Evolutionary conservation across 768 basidiomycete species (phyloP).

Genomic region (Sistotremastrum suecicum): DNA sequence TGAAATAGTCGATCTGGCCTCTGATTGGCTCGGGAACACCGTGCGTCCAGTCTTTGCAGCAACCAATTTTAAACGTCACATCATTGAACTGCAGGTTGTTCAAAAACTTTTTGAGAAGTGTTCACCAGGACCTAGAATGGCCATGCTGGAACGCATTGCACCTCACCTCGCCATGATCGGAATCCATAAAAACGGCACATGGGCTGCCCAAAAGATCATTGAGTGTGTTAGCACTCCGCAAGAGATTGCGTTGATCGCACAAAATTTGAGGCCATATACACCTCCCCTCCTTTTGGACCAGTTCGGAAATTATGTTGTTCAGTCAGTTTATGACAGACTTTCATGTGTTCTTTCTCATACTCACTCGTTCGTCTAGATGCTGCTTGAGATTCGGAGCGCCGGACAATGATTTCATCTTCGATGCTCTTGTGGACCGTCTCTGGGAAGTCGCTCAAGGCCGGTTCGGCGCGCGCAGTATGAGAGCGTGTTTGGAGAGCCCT

Average conservation of each 20-base stretch:
- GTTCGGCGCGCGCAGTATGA: conserved; percentile 95
- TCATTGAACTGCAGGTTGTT: conserved; percentile 45
- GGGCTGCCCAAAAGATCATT: conserved; percentile 99
- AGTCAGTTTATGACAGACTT: conserved; percentile 37
- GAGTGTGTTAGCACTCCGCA: conserved; percentile 84
- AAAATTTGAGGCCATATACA: conserved; percentile 79
- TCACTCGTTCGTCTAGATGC: conserved; percentile 32
- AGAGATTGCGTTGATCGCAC: conserved; percentile 72
- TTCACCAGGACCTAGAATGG: conserved; percentile 58
- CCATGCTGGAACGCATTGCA: conserved; percentile 86
- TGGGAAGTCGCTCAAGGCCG: conserved; percentile 98
- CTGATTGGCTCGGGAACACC: conserved; percentile 98
- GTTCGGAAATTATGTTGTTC: conserved; percentile 86
- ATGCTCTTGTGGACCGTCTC: conserved; percentile 93
- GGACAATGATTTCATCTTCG: conserved; percentile 90
- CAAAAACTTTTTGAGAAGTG: conserved; percentile 95
- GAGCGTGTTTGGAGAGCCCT: conserved; percentile 88
- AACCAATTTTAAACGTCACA: too few relatives aligned
- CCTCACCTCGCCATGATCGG: conserved; percentile 96
- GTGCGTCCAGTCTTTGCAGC: conserved; percentile 24
- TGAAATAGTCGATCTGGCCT: conserved; percentile 89
- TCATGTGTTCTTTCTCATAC: background rate
- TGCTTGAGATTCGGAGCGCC: conserved; percentile 86
- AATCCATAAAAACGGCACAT: conserved; percentile 98
- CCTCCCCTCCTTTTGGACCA: conserved; percentile 91